Base-by-base conservation (phyloP, 1,284 basidiomycete genomes). In the Leucoagaricus sp. region DNA sequence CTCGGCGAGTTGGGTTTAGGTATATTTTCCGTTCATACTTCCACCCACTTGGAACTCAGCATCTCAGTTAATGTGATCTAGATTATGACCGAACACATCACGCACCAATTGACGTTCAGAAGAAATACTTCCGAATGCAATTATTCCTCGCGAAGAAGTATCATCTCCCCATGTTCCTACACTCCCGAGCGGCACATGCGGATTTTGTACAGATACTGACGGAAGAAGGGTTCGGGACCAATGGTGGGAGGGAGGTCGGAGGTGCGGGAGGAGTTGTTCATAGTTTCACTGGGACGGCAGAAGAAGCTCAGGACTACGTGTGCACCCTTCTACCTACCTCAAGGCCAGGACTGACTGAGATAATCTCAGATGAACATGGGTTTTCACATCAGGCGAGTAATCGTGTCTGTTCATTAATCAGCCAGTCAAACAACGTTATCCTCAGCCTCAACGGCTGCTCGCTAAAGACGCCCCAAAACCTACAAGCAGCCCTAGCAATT, bases 1-100 rank as follows among this genome's bases (percentile, higher is more conserved):
- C 73, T 96, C 1, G 94, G 94, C 15, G 94, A 96, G 73, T 93
- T 93, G 63, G 94, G 94, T 9, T 73, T 96, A 34, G 90, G 90
- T 91, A 62, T 41, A 75, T 60, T n/a, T 3, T 7, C 29, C 6
- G 40, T 44, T 26, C 15, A 19, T 13, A 23, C 12, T 53, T 23
- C 8, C 17, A 13, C 40, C 41, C 13, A 36, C 51, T 7, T 17
- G 25, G 23, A 1, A 34, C 38, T 49, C 31, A 40, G 49, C 44
- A 38, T 45, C 2, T 49, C 44, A 33, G 5, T 36, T 28, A 48
- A 31, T 36, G 1, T 50, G 23, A 53, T 31, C 29, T 58, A 91
- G 94, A 96, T 70, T 95, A 95, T 64, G 94, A 96, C 67, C 79
- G 94, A 13, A 79, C 88, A 0, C 85, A 89, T 63, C 91, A 91